These are phyloP conservation scores for Boletus nobilissimus DNA, from an alignment of 1,284 basidiomycete genomes.

Conservation along the genomic window DNA sequence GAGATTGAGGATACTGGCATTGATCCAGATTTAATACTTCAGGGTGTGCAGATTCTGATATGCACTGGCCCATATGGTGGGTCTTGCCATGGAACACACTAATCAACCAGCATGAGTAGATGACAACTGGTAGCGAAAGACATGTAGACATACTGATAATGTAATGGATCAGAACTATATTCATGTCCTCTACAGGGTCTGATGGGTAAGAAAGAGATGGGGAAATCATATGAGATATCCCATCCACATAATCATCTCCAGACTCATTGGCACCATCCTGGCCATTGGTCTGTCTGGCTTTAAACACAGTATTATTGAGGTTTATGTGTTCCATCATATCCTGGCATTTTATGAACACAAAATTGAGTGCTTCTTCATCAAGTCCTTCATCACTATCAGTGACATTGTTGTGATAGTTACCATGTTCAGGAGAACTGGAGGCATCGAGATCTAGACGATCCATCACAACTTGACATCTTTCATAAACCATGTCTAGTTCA, in stretches of 20 bases:
- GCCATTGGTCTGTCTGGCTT: neutral
- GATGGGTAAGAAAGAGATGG: too few relatives aligned
- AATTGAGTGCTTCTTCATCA: neutral
- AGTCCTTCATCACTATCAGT: neutral
- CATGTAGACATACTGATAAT: neutral
- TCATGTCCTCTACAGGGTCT: neutral
- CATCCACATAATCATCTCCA: neutral
- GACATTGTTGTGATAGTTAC: neutral
- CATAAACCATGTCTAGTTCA: neutral
- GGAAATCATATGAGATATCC: neutral
- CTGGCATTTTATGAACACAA: neutral
- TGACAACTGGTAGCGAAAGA: neutral
- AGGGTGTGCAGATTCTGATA: constrained; percentile 10
- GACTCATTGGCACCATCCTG: neutral
- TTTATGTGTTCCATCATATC: neutral
- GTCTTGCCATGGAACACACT: constrained; percentile 17
- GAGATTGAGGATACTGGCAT: neutral
- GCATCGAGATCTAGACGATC: neutral
- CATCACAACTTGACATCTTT: neutral
- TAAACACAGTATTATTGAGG: neutral
- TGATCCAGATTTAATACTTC: constrained; percentile 4
- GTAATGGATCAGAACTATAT: neutral
- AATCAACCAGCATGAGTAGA: neutral
- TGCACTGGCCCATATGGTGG: constrained; percentile 2
- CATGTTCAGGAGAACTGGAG: neutral